phyloP scores from a whole-genome alignment of 2,329 filamentous ascomycete species.

The Cladosporium velox region DNA sequence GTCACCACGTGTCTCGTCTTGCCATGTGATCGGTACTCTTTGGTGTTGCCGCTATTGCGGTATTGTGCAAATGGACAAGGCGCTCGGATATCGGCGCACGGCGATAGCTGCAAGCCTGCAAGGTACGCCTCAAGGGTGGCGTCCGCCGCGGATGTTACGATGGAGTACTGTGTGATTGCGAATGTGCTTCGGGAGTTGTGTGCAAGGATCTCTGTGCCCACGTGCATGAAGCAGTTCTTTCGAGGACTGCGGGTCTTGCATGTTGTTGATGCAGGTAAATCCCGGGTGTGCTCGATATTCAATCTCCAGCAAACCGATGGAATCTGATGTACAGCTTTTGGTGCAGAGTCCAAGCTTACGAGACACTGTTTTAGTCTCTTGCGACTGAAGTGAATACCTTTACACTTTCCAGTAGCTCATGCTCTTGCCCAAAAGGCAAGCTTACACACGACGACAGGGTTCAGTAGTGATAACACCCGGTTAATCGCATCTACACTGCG shows the following conservation, averaged over 20 bases:
- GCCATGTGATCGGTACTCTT: neutral
- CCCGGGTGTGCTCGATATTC: neutral
- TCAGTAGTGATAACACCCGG: neutral
- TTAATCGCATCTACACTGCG: neutral
- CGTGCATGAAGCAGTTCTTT: neutral
- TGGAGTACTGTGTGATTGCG: neutral
- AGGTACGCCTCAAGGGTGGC: neutral
- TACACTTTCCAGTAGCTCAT: neutral
- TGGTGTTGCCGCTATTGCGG: neutral
- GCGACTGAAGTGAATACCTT: too few relatives aligned
- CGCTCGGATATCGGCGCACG: conserved; percentile 14
- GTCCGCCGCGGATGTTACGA: neutral
- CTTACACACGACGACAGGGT: too few relatives aligned
- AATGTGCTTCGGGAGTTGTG: neutral
- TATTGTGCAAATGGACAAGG: neutral
- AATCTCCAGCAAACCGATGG: neutral
- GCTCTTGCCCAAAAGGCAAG: neutral
- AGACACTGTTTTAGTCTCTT: neutral
- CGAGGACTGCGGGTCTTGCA: neutral
- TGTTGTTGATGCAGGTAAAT: neutral
- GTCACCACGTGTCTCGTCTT: conserved; percentile 8
- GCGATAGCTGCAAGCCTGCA: neutral
- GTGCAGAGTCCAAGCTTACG: neutral
- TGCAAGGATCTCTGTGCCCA: neutral
- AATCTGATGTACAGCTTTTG: neutral